Base-by-base conservation (phyloP, 768 basidiomycete genomes). In the Termitomyces titanicus region DNA sequence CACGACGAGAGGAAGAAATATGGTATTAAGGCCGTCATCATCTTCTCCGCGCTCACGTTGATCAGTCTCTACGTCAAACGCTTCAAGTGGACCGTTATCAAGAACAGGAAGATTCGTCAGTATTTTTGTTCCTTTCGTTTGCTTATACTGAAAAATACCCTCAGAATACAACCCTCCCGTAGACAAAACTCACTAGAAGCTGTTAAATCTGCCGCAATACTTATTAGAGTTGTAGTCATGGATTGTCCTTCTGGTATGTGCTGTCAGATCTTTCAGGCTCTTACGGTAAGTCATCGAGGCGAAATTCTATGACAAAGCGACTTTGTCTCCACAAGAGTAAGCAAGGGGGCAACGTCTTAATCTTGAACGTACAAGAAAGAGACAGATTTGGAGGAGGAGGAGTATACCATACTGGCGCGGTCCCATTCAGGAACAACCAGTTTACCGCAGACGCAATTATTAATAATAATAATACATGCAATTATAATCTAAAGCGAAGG, bases 1-100 rank as follows among this genome's bases (percentile, higher is more conserved):
- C 91, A 95, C 65, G 97, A 99, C 67, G 89, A 95, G 70, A 82
- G 97, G 70, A 98, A 99, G 81, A 94, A 93, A 82, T 87, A 88
- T 68, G 96, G 97, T 61, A 77, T 98, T 71, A 95, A 98, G 76
- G 95, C 94, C 20, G 85, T 95, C 63, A 94, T 98, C 68, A 79
- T 98, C 68, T 89, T 98, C 75, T 92, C 94, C 40, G 73, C 86
- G 12, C 77, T 98, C 69, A 88, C 86, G 51, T 84, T 84, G 17
- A 65, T 96, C 68, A 86, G 86, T 62, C 67, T 98, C 62, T 94
- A 93, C 68, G 81, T 95, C 67, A 98, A 98, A 77, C 85, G 93
- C 66, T 95, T 93, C 85, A 98, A 98, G 74, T 98, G 94, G 94
- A 76, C 79, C 6, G 76, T 79, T 48, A 85, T 98, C 74, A 98